Base-by-base conservation (phyloP, 352 stramenopile species). In the Phytopythium cucurbitacearum region DNA sequence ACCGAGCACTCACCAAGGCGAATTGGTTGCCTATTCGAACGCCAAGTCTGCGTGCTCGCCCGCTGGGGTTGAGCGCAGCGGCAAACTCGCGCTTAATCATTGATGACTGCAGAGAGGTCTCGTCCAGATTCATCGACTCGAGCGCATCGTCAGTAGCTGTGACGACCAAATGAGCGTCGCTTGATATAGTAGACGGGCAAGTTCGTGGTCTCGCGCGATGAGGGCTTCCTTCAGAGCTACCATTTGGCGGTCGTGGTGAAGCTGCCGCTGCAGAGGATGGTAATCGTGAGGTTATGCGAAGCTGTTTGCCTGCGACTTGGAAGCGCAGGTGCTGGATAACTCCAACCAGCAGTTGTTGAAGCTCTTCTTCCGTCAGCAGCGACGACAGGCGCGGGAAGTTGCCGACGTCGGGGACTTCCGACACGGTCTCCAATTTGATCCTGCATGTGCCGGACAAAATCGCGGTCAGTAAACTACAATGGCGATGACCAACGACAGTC, bases 361-460 rank as follows among this genome's bases (percentile, higher is more conserved):
- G 57, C 43, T 88, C 77, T 21, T 85, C 59, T 34, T 88, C 81
- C 1, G 73, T 78, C 34, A 92, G 51, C 5, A 88, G 51, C 16
- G 54, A 47, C 10, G 81, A 90, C 4, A 92, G 59, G 0, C 79
- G 73, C n/a, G 81, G 81, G n/a, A 88, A 69, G 47, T 88, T 92
- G 8, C 77, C 73, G 1, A 65, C 40, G 2, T 64, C 65, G 1
- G 73, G 48, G 1, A 82, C 51, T 15, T 68, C 66, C 10, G 68
- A 65, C 6, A 92, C 65, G 1, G 75, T 88, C 51, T 87, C 76
- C 2, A 90, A 65, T 40, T 92, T 90, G 64, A 87, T 86, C 77
- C 81, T 91, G 48, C 10, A 9, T 40, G 7, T 33, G 15, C 46
- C 5, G 54, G 6, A 34, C 5, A 54, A 50, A 44, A 50, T 2